Conservation (phyloP, 768 basidiomycete species). For the Boletus pseudopeckii region DNA sequence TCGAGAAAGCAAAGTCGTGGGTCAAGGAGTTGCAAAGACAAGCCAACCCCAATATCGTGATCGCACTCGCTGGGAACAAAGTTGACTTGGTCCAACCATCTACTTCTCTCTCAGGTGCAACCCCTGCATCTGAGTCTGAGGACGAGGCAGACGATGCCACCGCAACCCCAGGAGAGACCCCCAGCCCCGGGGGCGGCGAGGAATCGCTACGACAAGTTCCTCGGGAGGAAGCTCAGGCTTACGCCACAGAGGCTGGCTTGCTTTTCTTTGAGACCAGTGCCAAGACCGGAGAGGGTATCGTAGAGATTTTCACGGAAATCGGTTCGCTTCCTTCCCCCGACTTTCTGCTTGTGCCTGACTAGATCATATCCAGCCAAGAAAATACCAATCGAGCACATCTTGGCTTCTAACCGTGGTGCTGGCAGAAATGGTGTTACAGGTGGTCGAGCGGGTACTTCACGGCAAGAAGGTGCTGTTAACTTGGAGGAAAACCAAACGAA, state of each 20-base stretch:
- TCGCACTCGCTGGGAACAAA: constrained; percentile 97
- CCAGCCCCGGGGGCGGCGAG: constrained; percentile 49
- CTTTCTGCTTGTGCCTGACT: neutral
- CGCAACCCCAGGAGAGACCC: constrained; percentile 71
- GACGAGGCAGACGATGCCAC: constrained; percentile 94
- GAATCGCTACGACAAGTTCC: constrained; percentile 87
- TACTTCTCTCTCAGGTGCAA: constrained; percentile 44
- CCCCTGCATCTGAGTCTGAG: constrained; percentile 65
- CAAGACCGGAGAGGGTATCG: constrained; percentile 93
- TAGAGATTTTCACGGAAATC: constrained; percentile 97
- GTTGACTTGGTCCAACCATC: constrained; percentile 82
- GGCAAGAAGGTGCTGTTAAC: constrained; percentile 58
- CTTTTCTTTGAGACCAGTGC: constrained; percentile 98
- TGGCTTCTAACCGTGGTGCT: constrained; percentile 73
- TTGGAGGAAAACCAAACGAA: constrained; percentile 65
- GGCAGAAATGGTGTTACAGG: constrained; percentile 59
- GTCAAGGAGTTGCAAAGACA: constrained; percentile 98
- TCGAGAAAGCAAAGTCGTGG: constrained; percentile 99
- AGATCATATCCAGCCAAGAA: constrained; percentile 60
- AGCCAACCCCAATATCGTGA: constrained; percentile 98
- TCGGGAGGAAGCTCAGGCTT: constrained; percentile 92
- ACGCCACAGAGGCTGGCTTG: constrained; percentile 90
- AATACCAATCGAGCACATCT: constrained; percentile 90
- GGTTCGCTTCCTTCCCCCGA: constrained; percentile 47
- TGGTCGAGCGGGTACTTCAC: constrained; percentile 47